These are phyloP conservation scores for Alopecurus myosuroides DNA, from an alignment of 176 grass and related monocot species.

Conservation along the genomic window DNA sequence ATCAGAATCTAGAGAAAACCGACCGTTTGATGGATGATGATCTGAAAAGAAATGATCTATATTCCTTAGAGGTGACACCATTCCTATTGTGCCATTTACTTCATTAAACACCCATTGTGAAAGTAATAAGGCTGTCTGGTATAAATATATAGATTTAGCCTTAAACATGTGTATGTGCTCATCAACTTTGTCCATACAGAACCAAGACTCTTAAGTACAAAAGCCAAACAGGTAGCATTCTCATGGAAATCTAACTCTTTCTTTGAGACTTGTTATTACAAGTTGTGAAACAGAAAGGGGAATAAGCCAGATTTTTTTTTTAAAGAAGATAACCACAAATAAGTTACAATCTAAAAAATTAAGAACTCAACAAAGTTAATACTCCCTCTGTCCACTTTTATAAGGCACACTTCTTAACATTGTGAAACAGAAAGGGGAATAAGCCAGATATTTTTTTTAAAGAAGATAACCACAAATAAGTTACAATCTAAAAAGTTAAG, in stretches of 20 bases:
- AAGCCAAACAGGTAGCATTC: background rate
- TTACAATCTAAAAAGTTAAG: background rate
- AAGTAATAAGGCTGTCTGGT: background rate
- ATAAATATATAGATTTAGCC: background rate
- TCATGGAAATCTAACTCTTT: background rate
- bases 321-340: no score
- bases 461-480: background rate
- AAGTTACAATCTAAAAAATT: background rate
- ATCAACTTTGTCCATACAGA: background rate
- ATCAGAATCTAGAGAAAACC: conserved; percentile 48
- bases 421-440: background rate
- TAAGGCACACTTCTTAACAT: no score
- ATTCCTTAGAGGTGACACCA: conserved; percentile 49
- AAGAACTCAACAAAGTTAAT: no score
- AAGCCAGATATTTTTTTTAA: no score
- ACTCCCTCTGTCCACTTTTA: no score
- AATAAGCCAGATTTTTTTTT: no score
- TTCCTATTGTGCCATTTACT: conserved; percentile 37
- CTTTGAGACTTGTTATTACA: background rate
- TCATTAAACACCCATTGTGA: background rate
- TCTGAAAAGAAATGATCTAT: conserved; percentile 47
- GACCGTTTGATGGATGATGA: conserved; percentile 40
- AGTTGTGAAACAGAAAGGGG: background rate
- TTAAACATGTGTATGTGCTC: background rate
- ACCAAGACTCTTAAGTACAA: background rate